These are phyloP conservation scores for Erythrophleum ivorense DNA, from an alignment of 331 rosid genomes.

Conservation along the genomic window DNA sequence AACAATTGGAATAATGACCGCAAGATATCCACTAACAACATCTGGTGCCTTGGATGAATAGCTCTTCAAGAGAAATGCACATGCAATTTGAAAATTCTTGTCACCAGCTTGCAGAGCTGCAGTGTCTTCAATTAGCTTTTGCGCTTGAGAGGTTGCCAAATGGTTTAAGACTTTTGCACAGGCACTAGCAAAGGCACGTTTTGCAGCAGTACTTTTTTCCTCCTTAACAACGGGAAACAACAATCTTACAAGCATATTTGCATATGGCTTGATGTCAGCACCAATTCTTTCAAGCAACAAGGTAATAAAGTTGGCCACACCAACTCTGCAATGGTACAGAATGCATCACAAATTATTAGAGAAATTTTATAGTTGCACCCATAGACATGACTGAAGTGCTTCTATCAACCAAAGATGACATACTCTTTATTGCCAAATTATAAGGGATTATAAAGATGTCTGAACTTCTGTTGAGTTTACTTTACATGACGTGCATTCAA, in stretches of 20 bases:
- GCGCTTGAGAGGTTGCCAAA: constrained; percentile 67
- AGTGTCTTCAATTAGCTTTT: constrained; percentile 83
- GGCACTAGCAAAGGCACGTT: constrained; percentile 93
- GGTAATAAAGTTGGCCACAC: constrained; percentile 88
- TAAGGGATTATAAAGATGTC: constrained; percentile 9
- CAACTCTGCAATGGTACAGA: constrained; percentile 73
- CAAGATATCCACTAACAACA: constrained; percentile 80
- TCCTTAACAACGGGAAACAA: constrained; percentile 89
- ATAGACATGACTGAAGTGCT: constrained; percentile 22
- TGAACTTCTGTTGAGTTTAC: neutral
- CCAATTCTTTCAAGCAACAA: constrained; percentile 84
- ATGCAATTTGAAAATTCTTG: constrained; percentile 81
- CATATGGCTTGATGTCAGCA: constrained; percentile 77
- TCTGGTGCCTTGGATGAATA: constrained; percentile 85
- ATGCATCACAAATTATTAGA: constrained; percentile 30
- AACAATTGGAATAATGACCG: constrained; percentile 71
- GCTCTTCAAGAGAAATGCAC: constrained; percentile 80
- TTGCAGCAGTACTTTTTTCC: constrained; percentile 80
- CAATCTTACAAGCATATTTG: constrained; percentile 73
- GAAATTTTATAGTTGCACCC: neutral
- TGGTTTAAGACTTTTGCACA: constrained; percentile 76
- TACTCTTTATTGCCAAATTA: constrained; percentile 1
- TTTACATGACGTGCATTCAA: constrained; percentile 3
- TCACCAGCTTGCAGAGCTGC: constrained; percentile 82
- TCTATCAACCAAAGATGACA: constrained; percentile 7